These are phyloP conservation scores for Hirsutella minnesotensis DNA, from an alignment of 2,329 filamentous ascomycete genomes.

Conservation along the genomic window DNA sequence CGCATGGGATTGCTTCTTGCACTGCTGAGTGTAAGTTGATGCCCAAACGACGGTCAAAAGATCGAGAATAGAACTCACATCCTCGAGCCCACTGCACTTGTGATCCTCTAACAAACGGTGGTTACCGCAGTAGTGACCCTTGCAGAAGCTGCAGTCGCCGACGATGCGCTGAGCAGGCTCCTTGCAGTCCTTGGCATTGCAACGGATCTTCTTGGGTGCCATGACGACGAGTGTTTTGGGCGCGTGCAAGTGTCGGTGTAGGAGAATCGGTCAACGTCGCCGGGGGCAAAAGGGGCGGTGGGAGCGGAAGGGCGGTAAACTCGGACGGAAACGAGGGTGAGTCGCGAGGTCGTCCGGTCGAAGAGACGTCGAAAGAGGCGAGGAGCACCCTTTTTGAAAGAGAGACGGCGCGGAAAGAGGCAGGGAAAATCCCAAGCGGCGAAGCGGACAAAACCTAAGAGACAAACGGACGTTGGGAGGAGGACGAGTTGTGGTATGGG, in stretches of 20 bases:
- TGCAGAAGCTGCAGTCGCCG: slow-evolving; percentile 91
- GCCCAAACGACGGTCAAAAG: background rate
- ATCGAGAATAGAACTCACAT: slow-evolving; percentile 40
- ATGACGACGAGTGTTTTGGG: slow-evolving; percentile 21
- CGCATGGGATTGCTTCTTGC: slow-evolving; percentile 94
- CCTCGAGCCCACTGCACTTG: slow-evolving; percentile 83
- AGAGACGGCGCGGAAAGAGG: no score
- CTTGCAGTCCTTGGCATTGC: slow-evolving; percentile 82
- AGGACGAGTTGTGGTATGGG: no score
- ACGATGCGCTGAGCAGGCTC: slow-evolving; percentile 84
- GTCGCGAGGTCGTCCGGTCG: no score
- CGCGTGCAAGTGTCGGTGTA: background rate
- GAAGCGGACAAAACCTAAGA: no score
- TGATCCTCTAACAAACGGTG: slow-evolving; percentile 91
- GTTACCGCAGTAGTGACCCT: slow-evolving; percentile 87
- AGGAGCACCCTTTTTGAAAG: no score
- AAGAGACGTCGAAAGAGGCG: no score
- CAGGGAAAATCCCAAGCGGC: no score
- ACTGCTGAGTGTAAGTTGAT: slow-evolving; percentile 32
- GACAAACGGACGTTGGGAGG: no score
- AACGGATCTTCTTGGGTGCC: slow-evolving; percentile 70
- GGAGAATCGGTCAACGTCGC: background rate
- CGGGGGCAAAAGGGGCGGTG: background rate
- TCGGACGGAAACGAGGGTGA: no score
- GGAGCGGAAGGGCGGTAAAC: no score